Conservation (phyloP, 352 stramenopile genomes). For the Phytophthora aleatoria region DNA sequence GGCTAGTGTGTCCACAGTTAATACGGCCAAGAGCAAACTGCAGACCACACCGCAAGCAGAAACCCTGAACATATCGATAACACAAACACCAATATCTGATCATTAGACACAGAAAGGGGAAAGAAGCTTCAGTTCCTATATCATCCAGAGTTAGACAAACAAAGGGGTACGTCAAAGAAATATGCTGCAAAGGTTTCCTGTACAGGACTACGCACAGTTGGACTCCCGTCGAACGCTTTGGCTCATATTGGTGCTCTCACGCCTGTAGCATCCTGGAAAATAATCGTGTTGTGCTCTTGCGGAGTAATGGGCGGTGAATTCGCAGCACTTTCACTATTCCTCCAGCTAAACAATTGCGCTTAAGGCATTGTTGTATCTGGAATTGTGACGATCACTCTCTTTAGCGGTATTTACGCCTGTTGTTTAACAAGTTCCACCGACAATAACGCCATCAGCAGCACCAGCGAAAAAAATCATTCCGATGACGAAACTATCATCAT, state of each 20-base stretch:
- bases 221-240: background rate
- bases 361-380: background rate
- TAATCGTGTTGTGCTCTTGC: conserved; percentile 1
- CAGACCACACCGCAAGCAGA: background rate
- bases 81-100: background rate
- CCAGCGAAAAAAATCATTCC: background rate
- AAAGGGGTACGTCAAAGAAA: too few relatives aligned
- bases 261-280: conserved; percentile 1
- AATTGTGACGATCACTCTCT: background rate
- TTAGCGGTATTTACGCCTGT: conserved; percentile 3
- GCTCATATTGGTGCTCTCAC: conserved; percentile 4
- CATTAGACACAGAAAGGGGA: background rate
- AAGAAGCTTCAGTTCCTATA: background rate
- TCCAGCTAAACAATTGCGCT: background rate
- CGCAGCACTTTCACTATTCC: conserved; percentile 5
- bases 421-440: conserved; percentile 15
- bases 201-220: background rate
- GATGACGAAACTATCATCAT: background rate
- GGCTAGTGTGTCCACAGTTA: background rate
- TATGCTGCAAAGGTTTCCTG: too few relatives aligned
- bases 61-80: background rate
- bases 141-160: too few relatives aligned
- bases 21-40: background rate
- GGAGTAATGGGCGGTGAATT: background rate
- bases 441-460: conserved; percentile 11